Evolutionary conservation across 805 yeast species (phyloP).

Genomic region (Kluyveromyces nonfermentans): DNA sequence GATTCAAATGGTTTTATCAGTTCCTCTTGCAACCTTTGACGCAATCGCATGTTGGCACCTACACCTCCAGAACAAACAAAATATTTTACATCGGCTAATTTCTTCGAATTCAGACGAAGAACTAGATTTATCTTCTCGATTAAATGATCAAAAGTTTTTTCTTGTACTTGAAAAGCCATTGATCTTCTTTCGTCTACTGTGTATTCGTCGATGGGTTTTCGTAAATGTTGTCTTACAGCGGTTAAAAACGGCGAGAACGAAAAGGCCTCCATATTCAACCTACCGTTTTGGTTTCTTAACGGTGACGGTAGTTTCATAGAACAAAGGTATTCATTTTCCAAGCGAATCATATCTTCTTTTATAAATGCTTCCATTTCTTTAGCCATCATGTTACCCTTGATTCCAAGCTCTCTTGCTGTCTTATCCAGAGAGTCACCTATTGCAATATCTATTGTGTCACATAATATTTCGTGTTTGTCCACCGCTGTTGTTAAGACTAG

Average conservation of each 20-base stretch:
- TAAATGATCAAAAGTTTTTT: slow-evolving; percentile 62
- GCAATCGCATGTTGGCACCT: slow-evolving; percentile 57
- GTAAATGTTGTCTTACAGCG: slow-evolving; percentile 31
- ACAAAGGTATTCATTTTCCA: slow-evolving; percentile 2
- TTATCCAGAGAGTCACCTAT: slow-evolving; percentile 92
- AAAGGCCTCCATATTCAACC: slow-evolving; percentile 42
- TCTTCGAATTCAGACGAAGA: slow-evolving; percentile 34
- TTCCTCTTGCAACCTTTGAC: slow-evolving; percentile 38
- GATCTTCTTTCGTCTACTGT: slow-evolving; percentile 29
- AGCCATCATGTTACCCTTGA: slow-evolving; percentile 78
- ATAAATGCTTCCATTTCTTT: slow-evolving; percentile 63
- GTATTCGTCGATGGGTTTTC: slow-evolving; percentile 12
- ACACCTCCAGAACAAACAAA: slow-evolving; percentile 93
- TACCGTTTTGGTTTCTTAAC: slow-evolving; percentile 38
- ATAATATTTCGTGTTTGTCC: slow-evolving; percentile 58
- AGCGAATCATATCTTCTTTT: slow-evolving; percentile 2
- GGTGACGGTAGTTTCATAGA: slow-evolving; percentile 39
- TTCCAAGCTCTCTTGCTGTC: slow-evolving; percentile 78
- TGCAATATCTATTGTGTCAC: slow-evolving; percentile 78
- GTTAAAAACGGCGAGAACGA: slow-evolving; percentile 75
- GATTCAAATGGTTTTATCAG: slow-evolving; percentile 28
- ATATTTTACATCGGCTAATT: slow-evolving; percentile 34
- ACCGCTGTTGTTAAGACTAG: slow-evolving; percentile 58
- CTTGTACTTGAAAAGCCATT: slow-evolving; percentile 52
- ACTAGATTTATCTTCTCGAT: slow-evolving; percentile 47